These are phyloP conservation scores for Ceratocystis huliohia DNA, from an alignment of 2,329 filamentous ascomycete genomes.

Conservation along the genomic window DNA sequence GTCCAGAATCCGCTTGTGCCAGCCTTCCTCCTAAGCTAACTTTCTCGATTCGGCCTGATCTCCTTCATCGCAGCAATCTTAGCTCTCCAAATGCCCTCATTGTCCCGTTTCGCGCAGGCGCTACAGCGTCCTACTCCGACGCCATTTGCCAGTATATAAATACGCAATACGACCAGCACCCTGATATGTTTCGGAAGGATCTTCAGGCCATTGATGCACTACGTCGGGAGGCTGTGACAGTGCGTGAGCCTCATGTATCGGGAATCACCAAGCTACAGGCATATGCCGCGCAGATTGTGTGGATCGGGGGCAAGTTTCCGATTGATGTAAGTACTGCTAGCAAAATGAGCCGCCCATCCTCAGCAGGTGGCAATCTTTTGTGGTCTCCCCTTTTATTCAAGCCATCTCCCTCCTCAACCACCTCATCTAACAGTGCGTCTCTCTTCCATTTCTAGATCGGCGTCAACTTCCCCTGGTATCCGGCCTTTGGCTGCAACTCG, in stretches of 20 bases:
- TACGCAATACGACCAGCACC: conserved; percentile 95
- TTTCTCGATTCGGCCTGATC: not conserved
- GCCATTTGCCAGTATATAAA: conserved; percentile 94
- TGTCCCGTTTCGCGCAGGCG: conserved; percentile 78
- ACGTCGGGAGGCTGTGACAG: conserved; percentile 74
- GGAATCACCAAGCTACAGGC: conserved; percentile 78
- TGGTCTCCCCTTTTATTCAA: not conserved
- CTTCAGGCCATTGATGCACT: conserved; percentile 71
- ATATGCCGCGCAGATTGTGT: conserved; percentile 85
- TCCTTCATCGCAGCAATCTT: not conserved
- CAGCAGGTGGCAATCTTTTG: not conserved
- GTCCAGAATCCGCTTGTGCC: not conserved
- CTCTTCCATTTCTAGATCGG: conserved; percentile 52
- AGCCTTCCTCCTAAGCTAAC: not conserved
- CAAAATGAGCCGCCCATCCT: not conserved
- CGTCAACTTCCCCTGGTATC: conserved; percentile 93
- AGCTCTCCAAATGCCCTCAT: conserved; percentile 48
- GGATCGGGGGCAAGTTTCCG: conserved; percentile 90
- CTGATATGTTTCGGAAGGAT: conserved; percentile 89
- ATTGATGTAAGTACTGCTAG: conserved; percentile 55
- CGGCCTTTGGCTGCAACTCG: conserved; percentile 78
- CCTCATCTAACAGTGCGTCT: not conserved
- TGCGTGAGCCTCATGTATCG: conserved; percentile 74
- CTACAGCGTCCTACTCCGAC: conserved; percentile 61
- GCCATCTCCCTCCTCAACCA: not conserved